phyloP scores from a whole-genome alignment of 768 basidiomycete genomes.

The Clitopilus hobsonii region DNA sequence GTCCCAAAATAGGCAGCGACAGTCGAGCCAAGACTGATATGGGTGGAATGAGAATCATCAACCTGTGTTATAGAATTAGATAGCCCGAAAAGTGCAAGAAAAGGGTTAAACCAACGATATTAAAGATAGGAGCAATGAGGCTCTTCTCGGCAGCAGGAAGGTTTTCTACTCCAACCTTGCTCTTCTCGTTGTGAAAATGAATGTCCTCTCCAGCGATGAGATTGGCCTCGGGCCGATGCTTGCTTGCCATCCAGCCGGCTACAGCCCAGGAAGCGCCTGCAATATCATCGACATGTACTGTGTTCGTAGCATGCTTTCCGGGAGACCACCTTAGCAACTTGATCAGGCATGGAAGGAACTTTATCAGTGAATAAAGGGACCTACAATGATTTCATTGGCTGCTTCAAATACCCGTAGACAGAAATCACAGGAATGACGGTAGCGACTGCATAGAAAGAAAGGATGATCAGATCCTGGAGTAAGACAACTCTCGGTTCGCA shows the following conservation, averaged over 20 bases:
- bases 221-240: constrained; percentile 63
- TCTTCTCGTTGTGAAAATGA: constrained; percentile 66
- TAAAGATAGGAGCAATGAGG: constrained; percentile 75
- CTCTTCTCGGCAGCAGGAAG: constrained; percentile 52
- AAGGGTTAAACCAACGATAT: constrained; percentile 48
- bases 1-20: constrained; percentile 74
- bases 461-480: constrained; percentile 6
- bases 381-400: constrained; percentile 83
- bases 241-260: constrained; percentile 66
- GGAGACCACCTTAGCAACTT: constrained; percentile 62
- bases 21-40: constrained; percentile 59
- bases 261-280: constrained; percentile 74
- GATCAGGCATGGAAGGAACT: constrained; percentile 5
- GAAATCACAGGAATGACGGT: constrained; percentile 70
- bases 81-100: too few species aligned
- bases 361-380: constrained; percentile 16
- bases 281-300: constrained; percentile 75
- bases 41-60: constrained; percentile 71
- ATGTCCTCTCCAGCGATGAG: constrained; percentile 63
- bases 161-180: constrained; percentile 57
- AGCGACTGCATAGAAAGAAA: constrained; percentile 41
- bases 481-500: background rate
- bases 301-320: constrained; percentile 70
- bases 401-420: constrained; percentile 77
- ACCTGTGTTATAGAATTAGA: too few species aligned